These are phyloP conservation scores for Xylaria grammica DNA, from an alignment of 495 filamentous ascomycete genomes.

Conservation along the genomic window DNA sequence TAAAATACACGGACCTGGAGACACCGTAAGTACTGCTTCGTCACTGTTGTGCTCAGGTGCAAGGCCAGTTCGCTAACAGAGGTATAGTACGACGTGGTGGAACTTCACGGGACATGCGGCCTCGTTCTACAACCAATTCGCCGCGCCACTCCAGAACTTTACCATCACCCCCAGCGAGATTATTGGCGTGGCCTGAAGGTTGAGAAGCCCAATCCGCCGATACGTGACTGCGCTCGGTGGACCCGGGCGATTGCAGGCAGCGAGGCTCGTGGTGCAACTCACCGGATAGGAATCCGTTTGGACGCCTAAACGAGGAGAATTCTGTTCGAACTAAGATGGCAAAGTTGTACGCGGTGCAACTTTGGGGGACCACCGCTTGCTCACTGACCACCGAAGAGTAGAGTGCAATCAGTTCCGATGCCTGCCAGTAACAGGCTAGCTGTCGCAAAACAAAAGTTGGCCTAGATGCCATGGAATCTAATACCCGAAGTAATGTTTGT, in stretches of 20 bases:
- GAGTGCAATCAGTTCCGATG: background rate
- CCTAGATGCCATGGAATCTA: background rate
- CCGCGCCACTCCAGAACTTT: constrained; percentile 32
- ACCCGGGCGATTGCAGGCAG: constrained; percentile 19
- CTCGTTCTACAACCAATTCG: constrained; percentile 34
- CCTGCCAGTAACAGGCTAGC: background rate
- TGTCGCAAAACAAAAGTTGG: background rate
- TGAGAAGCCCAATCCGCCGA: constrained; percentile 24
- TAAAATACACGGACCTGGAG: constrained; percentile 33
- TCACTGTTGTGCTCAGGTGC: constrained; percentile 4
- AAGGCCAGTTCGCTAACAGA: constrained; percentile 13
- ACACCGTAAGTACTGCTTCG: constrained; percentile 19
- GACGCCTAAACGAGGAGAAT: constrained; percentile 21
- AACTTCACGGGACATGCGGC: constrained; percentile 39
- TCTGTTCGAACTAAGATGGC: background rate
- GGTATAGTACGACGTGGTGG: constrained; percentile 37
- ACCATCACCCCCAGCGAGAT: constrained; percentile 37
- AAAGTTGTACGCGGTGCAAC: constrained; percentile 9
- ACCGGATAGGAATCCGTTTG: constrained; percentile 17
- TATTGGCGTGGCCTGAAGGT: constrained; percentile 35
- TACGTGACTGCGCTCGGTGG: constrained; percentile 1
- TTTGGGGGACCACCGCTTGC: background rate
- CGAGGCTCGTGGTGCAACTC: constrained; percentile 19
- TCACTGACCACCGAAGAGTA: background rate
- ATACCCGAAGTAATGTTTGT: constrained; percentile 1